phyloP scores from a whole-genome alignment of 1,284 basidiomycete genomes.

The Naganishia sp. region DNA sequence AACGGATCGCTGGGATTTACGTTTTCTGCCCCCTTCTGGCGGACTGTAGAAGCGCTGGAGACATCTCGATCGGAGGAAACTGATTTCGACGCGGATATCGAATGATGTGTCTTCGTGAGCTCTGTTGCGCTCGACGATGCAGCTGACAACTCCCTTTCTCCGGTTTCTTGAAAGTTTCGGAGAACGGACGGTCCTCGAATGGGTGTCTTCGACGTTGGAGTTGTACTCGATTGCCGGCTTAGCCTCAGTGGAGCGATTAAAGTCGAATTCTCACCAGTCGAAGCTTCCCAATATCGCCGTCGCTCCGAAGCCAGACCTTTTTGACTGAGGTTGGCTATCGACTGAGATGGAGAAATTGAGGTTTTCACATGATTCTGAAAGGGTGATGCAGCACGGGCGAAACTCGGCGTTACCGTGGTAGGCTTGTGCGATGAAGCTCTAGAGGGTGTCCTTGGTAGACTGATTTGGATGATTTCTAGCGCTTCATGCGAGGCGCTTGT shows the following conservation, averaged over 20 bases:
- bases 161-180: background rate
- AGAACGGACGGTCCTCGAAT: background rate
- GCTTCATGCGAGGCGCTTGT: too few species aligned
- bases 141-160: too few species aligned
- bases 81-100: too few species aligned
- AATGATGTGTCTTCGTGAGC: too few species aligned
- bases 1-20: background rate
- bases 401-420: too few species aligned
- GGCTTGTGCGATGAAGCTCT: background rate
- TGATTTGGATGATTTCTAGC: too few species aligned
- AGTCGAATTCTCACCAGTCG: background rate
- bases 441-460: slow-evolving; percentile 4
- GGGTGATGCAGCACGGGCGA: slow-evolving; percentile 1
- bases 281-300: slow-evolving; percentile 14
- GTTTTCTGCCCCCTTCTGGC: background rate
- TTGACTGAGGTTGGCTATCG: slow-evolving; percentile 18
- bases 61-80: too few species aligned
- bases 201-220: background rate
- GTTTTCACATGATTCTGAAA: slow-evolving; percentile 6
- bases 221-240: background rate
- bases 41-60: background rate
- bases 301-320: slow-evolving; percentile 16
- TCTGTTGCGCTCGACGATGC: too few species aligned
- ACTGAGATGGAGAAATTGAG: slow-evolving; percentile 20
- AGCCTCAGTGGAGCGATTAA: background rate